phyloP scores from a whole-genome alignment of 208 protist genomes.

The Sergeia podlipaevii region DNA sequence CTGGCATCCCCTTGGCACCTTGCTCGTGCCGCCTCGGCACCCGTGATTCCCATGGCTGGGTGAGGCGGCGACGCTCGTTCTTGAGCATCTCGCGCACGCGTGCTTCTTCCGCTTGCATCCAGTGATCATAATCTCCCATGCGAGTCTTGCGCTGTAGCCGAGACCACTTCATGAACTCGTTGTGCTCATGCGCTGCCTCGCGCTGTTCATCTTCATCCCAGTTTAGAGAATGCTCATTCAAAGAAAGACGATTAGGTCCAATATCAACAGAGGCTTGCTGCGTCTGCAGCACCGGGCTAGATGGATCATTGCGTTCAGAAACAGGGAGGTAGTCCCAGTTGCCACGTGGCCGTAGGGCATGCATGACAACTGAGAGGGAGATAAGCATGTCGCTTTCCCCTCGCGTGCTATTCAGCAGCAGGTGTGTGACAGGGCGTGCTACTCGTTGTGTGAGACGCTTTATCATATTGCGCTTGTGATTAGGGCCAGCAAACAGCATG shows the following conservation, averaged over 20 bases:
- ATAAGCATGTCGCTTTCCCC: constrained; percentile 51
- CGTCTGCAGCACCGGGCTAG: constrained; percentile 42
- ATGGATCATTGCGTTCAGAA: constrained; percentile 15
- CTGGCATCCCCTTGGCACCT: constrained; percentile 30
- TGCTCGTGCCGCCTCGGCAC: background rate
- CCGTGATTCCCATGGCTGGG: constrained; percentile 39
- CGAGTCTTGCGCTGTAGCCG: constrained; percentile 40
- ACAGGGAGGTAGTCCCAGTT: constrained; percentile 86
- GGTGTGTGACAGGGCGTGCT: constrained; percentile 38
- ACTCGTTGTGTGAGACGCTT: constrained; percentile 38
- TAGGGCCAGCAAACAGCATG: constrained; percentile 78
- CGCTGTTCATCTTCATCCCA: constrained; percentile 78
- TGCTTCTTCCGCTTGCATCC: constrained; percentile 75
- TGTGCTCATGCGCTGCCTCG: constrained; percentile 36
- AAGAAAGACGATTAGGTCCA: constrained; percentile 59
- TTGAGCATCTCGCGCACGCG: constrained; percentile 52
- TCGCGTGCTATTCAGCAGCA: constrained; percentile 41
- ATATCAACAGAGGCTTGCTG: constrained; percentile 55
- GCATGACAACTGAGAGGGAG: constrained; percentile 62
- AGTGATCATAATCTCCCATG: constrained; percentile 71
- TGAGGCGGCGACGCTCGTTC: constrained; percentile 24
- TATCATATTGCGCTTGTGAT: constrained; percentile 79
- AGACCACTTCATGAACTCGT: constrained; percentile 69
- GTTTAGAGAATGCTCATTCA: constrained; percentile 53
- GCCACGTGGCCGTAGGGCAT: constrained; percentile 62